A percentile compares a stretch with the other conserved stretches of the same genome.
phyloP scores from a whole-genome alignment of 2,329 filamentous ascomycete genomes.

The Ophiostoma angusticollis region DNA sequence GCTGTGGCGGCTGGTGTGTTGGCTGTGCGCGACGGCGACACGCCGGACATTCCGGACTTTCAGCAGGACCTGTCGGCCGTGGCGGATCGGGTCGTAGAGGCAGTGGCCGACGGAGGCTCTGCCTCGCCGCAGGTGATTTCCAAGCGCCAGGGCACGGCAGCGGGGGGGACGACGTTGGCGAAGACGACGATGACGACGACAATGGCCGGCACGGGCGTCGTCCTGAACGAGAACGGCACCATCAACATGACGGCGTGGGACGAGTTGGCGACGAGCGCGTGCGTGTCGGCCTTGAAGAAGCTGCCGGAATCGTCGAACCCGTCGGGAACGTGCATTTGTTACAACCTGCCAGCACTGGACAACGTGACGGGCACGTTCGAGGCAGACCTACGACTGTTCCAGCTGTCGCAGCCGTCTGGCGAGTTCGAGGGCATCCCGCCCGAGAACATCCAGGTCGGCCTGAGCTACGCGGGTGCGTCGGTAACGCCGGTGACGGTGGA shows the following conservation, averaged over 20 bases:
- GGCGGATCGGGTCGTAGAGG: conserved; percentile 21
- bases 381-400: conserved; percentile 64
- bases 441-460: conserved; percentile 39
- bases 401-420: conserved; percentile 46
- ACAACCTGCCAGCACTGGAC: conserved; percentile 64
- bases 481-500: conserved; percentile 30
- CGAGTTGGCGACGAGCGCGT: conserved; percentile 42
- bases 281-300: conserved; percentile 39
- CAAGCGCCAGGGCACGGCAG: conserved; percentile 11
- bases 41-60: too few species aligned
- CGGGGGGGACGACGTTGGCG: conserved; percentile 9
- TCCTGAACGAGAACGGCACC: conserved; percentile 29
- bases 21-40: conserved; percentile 14
- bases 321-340: conserved; percentile 67
- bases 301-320: conserved; percentile 54
- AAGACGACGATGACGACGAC: conserved; percentile 2
- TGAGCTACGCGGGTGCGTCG: conserved; percentile 42
- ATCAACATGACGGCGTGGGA: conserved; percentile 46
- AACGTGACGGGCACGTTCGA: conserved; percentile 56
- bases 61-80: too few species aligned
- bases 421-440: conserved; percentile 38
- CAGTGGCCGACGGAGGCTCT: conserved; percentile 14
- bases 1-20: conserved; percentile 17
- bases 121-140: conserved; percentile 11
- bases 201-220: conserved; percentile 16